Conservation (phyloP, 805 yeast genomes). For the Pichia thaimueangensis region DNA sequence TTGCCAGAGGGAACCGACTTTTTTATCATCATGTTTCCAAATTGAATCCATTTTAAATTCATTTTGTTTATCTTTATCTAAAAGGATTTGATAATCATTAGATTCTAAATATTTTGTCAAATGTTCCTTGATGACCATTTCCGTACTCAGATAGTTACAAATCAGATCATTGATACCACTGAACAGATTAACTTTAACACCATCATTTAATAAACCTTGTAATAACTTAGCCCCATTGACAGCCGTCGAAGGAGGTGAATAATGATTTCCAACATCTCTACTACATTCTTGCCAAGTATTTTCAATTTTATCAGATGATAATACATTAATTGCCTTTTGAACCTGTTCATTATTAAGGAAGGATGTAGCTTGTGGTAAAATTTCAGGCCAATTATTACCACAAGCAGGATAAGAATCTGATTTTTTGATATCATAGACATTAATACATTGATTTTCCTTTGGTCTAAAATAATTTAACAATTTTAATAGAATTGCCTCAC, state of each 20-base stretch:
- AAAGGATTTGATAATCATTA: background rate
- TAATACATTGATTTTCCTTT: constrained; percentile 47
- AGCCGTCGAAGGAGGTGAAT: constrained; percentile 45
- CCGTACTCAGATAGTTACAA: constrained; percentile 77
- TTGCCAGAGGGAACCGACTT: constrained; percentile 34
- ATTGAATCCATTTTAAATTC: constrained; percentile 17
- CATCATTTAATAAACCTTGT: constrained; percentile 53
- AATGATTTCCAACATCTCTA: constrained; percentile 43
- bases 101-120: constrained; percentile 8
- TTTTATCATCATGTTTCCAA: constrained; percentile 40
- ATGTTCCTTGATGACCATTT: constrained; percentile 53
- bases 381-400: constrained; percentile 90
- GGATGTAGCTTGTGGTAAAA: constrained; percentile 40
- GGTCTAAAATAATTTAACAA: constrained; percentile 27
- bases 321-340: constrained; percentile 43
- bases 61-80: constrained; percentile 2
- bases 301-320: constrained; percentile 20
- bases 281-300: constrained; percentile 75
- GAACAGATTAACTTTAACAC: constrained; percentile 60
- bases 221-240: constrained; percentile 53
- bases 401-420: constrained; percentile 76
- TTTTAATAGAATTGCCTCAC: constrained; percentile 37
- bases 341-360: constrained; percentile 46
- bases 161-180: constrained; percentile 86
- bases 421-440: constrained; percentile 75